phyloP scores from a whole-genome alignment of 2,329 filamentous ascomycete species.

The Pochonia chlamydosporia region DNA sequence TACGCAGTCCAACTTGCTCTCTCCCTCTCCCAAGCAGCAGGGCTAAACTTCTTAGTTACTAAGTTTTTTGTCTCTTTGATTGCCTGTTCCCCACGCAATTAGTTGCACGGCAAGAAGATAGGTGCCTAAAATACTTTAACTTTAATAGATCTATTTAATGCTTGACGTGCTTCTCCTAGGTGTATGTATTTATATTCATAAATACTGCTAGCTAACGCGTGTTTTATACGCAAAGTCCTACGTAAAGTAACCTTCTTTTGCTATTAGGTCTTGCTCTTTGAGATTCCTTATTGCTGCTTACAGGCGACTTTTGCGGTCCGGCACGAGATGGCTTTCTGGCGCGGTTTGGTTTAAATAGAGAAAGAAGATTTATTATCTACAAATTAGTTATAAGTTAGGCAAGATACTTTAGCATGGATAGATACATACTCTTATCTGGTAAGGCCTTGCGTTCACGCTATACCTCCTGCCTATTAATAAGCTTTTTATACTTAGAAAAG shows the following conservation, averaged over 20 bases:
- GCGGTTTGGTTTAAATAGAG: background rate
- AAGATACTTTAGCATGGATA: background rate
- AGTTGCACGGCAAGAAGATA: background rate
- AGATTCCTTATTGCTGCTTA: background rate
- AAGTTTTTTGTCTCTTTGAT: background rate
- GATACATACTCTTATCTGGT: background rate
- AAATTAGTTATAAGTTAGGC: background rate
- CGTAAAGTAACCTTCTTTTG: background rate
- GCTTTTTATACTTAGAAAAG: background rate
- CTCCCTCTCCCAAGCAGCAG: background rate
- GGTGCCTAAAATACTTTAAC: slow-evolving; percentile 1
- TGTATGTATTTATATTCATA: slow-evolving; percentile 1
- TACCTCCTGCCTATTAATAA: background rate
- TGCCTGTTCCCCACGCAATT: background rate
- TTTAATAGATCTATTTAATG: background rate
- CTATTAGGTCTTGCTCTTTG: background rate
- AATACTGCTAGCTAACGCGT: background rate
- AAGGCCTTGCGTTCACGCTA: background rate
- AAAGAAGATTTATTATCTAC: background rate
- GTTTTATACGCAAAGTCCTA: background rate
- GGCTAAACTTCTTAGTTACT: background rate
- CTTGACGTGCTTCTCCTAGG: background rate
- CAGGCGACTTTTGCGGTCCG: background rate
- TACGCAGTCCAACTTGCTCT: background rate
- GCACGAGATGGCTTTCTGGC: background rate